These are phyloP conservation scores for Angomonas desouzai DNA, from an alignment of 208 protist genomes.

Conservation along the genomic window DNA sequence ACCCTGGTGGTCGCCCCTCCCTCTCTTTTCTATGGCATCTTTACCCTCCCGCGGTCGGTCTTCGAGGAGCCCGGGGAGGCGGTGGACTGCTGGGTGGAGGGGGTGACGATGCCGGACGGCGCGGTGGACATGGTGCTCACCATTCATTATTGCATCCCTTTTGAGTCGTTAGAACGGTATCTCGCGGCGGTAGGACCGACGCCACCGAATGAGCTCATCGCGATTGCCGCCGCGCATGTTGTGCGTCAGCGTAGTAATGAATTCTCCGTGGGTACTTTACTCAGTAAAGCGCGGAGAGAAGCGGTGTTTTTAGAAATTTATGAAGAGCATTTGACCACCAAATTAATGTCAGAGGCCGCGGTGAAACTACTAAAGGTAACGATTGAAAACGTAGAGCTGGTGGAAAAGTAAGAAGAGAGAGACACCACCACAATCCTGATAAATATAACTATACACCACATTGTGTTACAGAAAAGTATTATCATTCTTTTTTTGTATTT, in stretches of 20 bases:
- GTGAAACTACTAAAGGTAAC: constrained; percentile 47
- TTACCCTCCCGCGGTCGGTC: constrained; percentile 62
- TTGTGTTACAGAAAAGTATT: too few species aligned
- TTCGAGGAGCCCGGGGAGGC: constrained; percentile 46
- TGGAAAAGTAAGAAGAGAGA: constrained; percentile 11
- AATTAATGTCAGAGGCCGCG: constrained; percentile 68
- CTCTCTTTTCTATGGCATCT: constrained; percentile 68
- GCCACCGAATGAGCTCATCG: constrained; percentile 74
- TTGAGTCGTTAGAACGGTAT: constrained; percentile 77
- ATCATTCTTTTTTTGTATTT: constrained; percentile 11
- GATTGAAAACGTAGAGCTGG: constrained; percentile 60
- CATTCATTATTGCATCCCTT: constrained; percentile 59
- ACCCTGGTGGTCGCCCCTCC: constrained; percentile 54
- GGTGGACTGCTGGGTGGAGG: constrained; percentile 54
- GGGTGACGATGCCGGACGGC: constrained; percentile 55
- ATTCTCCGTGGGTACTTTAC: constrained; percentile 65
- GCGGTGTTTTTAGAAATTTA: constrained; percentile 52
- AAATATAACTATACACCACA: too few species aligned
- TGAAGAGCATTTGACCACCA: constrained; percentile 38
- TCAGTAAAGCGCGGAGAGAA: constrained; percentile 59
- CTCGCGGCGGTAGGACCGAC: constrained; percentile 67
- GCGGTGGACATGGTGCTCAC: constrained; percentile 63
- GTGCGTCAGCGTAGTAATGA: constrained; percentile 43
- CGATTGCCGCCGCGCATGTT: constrained; percentile 40
- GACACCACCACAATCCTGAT: too few species aligned